These are phyloP conservation scores for Chaetomium tenue DNA, from an alignment of 495 filamentous ascomycete genomes.

Conservation along the genomic window DNA sequence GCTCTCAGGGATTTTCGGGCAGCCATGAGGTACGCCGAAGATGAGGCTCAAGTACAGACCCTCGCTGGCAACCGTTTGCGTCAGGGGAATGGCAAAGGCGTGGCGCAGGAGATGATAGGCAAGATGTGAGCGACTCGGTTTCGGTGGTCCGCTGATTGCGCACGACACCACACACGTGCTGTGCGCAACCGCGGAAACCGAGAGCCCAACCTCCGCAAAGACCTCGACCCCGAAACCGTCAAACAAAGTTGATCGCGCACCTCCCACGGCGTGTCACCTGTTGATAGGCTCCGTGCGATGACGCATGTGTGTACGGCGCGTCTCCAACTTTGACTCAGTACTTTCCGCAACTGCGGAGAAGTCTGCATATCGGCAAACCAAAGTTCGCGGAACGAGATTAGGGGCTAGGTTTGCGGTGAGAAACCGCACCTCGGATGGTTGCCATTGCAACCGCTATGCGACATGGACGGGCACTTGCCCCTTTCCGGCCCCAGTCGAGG, in stretches of 20 bases:
- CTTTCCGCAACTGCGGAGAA: neutral
- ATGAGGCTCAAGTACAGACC: neutral
- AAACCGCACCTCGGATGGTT: slow-evolving; percentile 1
- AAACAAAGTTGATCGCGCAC: neutral
- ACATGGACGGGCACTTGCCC: neutral
- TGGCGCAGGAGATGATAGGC: neutral
- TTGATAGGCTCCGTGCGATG: slow-evolving; percentile 13
- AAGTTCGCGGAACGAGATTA: neutral
- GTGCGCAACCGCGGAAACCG: slow-evolving; percentile 7
- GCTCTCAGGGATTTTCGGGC: neutral
- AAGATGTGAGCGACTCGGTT: too few species aligned
- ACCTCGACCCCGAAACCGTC: neutral
- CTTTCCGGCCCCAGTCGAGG: neutral
- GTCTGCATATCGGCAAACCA: neutral
- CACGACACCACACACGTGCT: neutral
- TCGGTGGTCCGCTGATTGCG: neutral
- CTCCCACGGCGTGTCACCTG: slow-evolving; percentile 13
- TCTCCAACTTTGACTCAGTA: neutral
- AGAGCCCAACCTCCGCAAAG: neutral
- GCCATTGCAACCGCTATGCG: neutral
- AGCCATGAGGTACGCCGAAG: neutral
- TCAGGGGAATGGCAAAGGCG: neutral
- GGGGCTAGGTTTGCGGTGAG: slow-evolving; percentile 4
- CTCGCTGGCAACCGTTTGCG: neutral
- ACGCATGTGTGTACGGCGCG: neutral